A percentile compares a stretch with the other conserved stretches of the same genome.
Conservation (phyloP, 176 grass and related monocot genomes). For the Microstegium vimineum region DNA sequence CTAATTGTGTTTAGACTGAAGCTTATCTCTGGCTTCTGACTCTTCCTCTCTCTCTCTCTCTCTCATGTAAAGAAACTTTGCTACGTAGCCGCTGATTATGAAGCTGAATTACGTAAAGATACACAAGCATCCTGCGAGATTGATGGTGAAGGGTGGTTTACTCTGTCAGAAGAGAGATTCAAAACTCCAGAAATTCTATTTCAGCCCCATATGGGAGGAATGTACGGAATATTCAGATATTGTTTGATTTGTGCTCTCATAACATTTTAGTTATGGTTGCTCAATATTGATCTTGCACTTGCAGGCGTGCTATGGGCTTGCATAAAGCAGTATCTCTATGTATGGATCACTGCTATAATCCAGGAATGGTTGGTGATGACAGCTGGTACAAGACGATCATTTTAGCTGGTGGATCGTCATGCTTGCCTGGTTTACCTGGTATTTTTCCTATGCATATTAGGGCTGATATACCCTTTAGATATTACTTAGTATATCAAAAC, state of each 20-base stretch:
- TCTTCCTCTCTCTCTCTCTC: too few species aligned
- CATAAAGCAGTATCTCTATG: constrained; percentile 81
- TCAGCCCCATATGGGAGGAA: constrained; percentile 74
- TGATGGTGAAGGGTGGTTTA: constrained; percentile 78
- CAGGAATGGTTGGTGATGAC: constrained; percentile 49
- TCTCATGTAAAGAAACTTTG: constrained; percentile 80
- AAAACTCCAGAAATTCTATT: constrained; percentile 82
- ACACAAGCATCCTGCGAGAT: constrained; percentile 71
- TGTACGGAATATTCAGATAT: constrained; percentile 44
- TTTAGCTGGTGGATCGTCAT: constrained; percentile 78
- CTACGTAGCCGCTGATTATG: constrained; percentile 79
- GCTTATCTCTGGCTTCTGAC: constrained; percentile 3
- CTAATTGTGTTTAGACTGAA: not conserved
- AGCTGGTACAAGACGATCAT: constrained; percentile 86
- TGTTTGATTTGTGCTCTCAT: not conserved
- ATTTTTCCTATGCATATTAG: constrained; percentile 7
- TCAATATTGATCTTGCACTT: constrained; percentile 43
- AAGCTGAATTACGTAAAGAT: constrained; percentile 67
- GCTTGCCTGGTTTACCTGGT: constrained; percentile 90
- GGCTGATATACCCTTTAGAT: not conserved
- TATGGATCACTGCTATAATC: constrained; percentile 84
- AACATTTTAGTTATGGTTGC: constrained; percentile 4
- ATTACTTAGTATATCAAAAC: not conserved
- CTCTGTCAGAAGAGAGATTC: constrained; percentile 78
- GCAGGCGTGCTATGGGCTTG: constrained; percentile 75